Evolutionary conservation across 2,329 filamentous ascomycete species (phyloP), one percentile per base, ranked within the genome.

Genomic region (Neobulgaria alba): DNA sequence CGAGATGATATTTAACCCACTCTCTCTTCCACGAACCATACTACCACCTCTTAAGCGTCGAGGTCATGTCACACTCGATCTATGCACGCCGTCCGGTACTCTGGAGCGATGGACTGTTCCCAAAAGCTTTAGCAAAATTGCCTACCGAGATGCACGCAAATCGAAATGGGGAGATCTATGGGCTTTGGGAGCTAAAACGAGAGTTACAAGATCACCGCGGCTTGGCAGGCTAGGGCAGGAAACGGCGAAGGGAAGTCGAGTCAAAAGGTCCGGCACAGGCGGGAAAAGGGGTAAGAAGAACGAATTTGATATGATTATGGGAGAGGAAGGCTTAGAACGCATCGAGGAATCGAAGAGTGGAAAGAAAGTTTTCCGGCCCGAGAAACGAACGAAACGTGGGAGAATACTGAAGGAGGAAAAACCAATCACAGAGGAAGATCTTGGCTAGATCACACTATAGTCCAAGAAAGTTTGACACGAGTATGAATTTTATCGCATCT

Each of bases 21-120:
- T 88, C 9, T 73, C 79, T 0, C 77, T 96, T 0, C 92, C 92
- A 0, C 80, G 92, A 12, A 67, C 81, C 19, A 70, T 98, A 33
- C 69, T 89, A 19, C 77, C 82, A 0, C 87, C 92, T 1, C 69
- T 98, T 45, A 98, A 98, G 67, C 78, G 87, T 17, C 79, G 78
- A 29, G 86, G 88, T 0, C 92, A 98, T 60, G 81, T 96, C 32
- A 86, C 83, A 12, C 67, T 98, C 19, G 92, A 98, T 58, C 61
- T 96, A 2, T 98, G 92, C 68, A 96, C 92, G 0, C 83, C 90
- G 0, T 72, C 77, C 1, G 92, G 85, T 21, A 79, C 75, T 31
- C 79, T 95, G 23, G 90, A 98, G 67, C 85, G 92, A 41, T 98
- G 92, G 92, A 92, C 83, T 0, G 82, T 98, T 0, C 85, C 90